These are phyloP conservation scores for Penicillium paradoxum DNA, from an alignment of 495 filamentous ascomycete genomes.

Conservation along the genomic window DNA sequence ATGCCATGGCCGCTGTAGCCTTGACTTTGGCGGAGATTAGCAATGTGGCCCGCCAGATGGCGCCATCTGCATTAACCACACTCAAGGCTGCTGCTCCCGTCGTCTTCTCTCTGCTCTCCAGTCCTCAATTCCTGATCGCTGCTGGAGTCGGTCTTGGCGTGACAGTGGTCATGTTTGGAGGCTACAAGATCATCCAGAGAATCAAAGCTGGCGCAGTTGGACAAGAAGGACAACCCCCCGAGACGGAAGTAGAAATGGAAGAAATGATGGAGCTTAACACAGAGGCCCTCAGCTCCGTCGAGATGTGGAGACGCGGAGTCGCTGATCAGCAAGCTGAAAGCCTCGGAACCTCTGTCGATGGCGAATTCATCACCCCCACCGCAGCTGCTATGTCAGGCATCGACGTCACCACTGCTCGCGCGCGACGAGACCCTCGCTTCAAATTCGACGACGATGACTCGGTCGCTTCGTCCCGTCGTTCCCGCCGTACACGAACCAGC, in stretches of 20 bases:
- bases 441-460: constrained; percentile 38
- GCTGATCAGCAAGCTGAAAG: constrained; percentile 58
- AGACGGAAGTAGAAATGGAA: constrained; percentile 40
- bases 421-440: constrained; percentile 34
- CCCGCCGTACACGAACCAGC: constrained; percentile 32
- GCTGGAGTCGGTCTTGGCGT: constrained; percentile 83
- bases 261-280: constrained; percentile 55
- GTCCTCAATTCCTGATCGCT: constrained; percentile 89
- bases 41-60: constrained; percentile 75
- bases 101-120: constrained; percentile 79
- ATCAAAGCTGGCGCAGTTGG: constrained; percentile 43
- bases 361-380: constrained; percentile 78
- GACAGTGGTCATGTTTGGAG: constrained; percentile 89
- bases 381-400: constrained; percentile 59
- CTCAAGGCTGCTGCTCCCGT: constrained; percentile 76
- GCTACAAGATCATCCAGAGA: constrained; percentile 93
- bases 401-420: constrained; percentile 37
- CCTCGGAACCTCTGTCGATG: constrained; percentile 66
- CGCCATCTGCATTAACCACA: constrained; percentile 65
- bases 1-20: constrained; percentile 91
- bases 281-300: constrained; percentile 59
- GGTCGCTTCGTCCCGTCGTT: constrained; percentile 35
- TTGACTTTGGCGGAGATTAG: constrained; percentile 89
- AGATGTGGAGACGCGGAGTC: constrained; percentile 83
- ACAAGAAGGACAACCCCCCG: constrained; percentile 1